These are phyloP conservation scores for Carnegiea gigantea DNA, from an alignment of 179 eudicot genomes.

Conservation along the genomic window DNA sequence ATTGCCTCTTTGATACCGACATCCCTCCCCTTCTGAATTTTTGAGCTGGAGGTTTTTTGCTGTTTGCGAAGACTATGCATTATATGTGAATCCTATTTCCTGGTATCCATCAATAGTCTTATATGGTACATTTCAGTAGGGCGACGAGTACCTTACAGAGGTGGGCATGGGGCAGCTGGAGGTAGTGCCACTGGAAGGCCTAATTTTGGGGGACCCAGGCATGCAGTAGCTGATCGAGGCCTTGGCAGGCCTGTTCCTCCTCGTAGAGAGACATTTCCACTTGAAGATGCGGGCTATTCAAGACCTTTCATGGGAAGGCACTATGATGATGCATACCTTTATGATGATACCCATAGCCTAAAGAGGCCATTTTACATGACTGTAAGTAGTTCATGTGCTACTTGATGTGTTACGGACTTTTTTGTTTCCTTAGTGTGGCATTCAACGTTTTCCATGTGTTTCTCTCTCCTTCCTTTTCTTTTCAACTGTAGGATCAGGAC, in stretches of 20 bases:
- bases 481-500: conserved; percentile 48
- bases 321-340: conserved; percentile 58
- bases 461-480: neutral
- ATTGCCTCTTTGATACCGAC: neutral
- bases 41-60: neutral
- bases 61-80: neutral
- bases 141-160: conserved; percentile 60
- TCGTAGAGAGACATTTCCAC: conserved; percentile 51
- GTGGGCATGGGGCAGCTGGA: conserved; percentile 37
- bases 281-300: conserved; percentile 50
- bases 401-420: neutral
- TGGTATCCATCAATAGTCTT: conserved; percentile 5
- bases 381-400: conserved; percentile 40
- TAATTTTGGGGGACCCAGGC: conserved; percentile 49
- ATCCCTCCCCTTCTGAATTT: neutral
- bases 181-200: conserved; percentile 43
- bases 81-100: neutral
- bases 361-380: conserved; percentile 67
- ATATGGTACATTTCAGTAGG: conserved; percentile 36
- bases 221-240: conserved; percentile 44
- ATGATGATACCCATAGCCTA: conserved; percentile 58
- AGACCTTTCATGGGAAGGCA: conserved; percentile 55
- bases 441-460: neutral
- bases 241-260: conserved; percentile 45
- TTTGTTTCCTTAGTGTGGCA: conserved; percentile 4